Evolutionary conservation across 208 protist species (phyloP).

Genomic region (Leishmania tarentolae): DNA sequence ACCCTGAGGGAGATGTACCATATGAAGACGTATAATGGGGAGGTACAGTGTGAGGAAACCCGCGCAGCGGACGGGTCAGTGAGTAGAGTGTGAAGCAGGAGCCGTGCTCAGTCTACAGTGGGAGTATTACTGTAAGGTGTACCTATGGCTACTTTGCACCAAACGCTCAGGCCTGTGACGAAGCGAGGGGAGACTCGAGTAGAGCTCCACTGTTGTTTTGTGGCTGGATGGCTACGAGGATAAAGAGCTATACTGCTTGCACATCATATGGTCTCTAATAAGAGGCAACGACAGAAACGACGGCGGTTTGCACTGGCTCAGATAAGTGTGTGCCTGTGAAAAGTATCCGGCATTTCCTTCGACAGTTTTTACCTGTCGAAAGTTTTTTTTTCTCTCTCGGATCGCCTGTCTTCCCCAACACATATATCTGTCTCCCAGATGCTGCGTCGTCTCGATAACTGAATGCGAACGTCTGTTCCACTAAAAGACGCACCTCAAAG

Average conservation of each 20-base stretch:
- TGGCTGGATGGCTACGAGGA: background rate
- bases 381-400: too few relatives aligned
- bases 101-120: background rate
- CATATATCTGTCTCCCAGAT: background rate
- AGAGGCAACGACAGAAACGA: background rate
- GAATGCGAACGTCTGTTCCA: background rate
- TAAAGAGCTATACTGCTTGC: background rate
- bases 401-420: too few relatives aligned
- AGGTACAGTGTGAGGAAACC: background rate
- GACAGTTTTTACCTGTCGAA: background rate
- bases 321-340: background rate
- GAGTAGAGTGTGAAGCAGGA: background rate
- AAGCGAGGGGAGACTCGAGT: background rate
- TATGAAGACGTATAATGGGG: background rate
- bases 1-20: background rate
- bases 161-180: background rate
- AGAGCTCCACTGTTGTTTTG: background rate
- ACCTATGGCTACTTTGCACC: background rate
- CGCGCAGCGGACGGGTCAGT: background rate
- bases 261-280: background rate
- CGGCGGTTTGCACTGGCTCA: background rate
- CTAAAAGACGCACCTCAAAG: background rate
- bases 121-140: background rate
- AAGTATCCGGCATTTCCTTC: background rate
- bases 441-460: background rate